phyloP scores from a whole-genome alignment of 2,329 filamentous ascomycete species.

The Fusarium multiceps region DNA sequence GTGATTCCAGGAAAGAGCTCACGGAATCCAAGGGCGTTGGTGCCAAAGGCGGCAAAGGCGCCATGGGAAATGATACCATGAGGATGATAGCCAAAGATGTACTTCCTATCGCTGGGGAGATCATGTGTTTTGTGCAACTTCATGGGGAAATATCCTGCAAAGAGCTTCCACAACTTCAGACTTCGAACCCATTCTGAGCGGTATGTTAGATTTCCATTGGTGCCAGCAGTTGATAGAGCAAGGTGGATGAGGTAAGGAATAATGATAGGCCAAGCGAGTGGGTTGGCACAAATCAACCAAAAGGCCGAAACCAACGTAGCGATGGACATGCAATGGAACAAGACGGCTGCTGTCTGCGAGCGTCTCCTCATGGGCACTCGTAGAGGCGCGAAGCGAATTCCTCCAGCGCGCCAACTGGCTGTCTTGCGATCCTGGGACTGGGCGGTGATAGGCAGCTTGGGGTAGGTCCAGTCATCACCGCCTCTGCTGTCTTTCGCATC shows the following conservation, averaged over 20 bases:
- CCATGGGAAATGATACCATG: conserved; percentile 98
- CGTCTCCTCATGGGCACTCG: conserved; percentile 77
- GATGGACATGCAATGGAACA: conserved; percentile 78
- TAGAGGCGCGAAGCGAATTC: conserved; percentile 86
- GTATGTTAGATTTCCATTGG: conserved; percentile 78
- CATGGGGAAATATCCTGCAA: conserved; percentile 92
- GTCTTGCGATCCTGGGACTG: conserved; percentile 40
- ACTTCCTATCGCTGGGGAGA: conserved; percentile 85
- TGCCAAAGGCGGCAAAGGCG: conserved; percentile 92
- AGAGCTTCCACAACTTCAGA: conserved; percentile 84
- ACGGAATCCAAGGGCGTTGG: conserved; percentile 87
- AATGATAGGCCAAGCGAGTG: conserved; percentile 86
- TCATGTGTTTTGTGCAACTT: conserved; percentile 85
- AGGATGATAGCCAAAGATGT: conserved; percentile 97
- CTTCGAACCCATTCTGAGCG: conserved; percentile 80
- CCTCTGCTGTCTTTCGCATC: conserved; percentile 19
- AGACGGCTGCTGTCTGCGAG: conserved; percentile 81
- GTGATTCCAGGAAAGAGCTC: conserved; percentile 94
- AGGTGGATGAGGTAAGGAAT: conserved; percentile 85
- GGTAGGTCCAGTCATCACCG: conserved; percentile 42
- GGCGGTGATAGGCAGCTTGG: conserved; percentile 42
- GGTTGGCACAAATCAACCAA: conserved; percentile 91
- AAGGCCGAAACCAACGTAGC: conserved; percentile 80
- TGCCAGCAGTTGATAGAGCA: conserved; percentile 80
- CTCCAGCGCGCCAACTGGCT: conserved; percentile 54